Evolutionary conservation across 306 rosid species (phyloP).

Genomic region (Biancaea sappan): DNA sequence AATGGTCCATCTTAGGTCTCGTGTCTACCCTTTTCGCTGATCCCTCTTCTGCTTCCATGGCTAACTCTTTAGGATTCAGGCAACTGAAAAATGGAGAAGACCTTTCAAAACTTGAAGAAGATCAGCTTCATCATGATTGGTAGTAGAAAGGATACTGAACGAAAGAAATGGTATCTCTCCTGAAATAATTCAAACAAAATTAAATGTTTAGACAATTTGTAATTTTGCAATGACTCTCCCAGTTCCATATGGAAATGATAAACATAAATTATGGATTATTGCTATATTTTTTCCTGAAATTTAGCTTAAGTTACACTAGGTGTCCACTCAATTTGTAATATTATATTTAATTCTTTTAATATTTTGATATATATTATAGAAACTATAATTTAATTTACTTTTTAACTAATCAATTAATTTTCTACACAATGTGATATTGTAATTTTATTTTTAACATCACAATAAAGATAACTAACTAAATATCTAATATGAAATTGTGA

Average conservation of each 20-base stretch:
- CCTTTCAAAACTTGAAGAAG: slow-evolving; percentile 39
- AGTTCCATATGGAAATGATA: too few relatives aligned
- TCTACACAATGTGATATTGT: too few relatives aligned
- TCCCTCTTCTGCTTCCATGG: slow-evolving; percentile 29
- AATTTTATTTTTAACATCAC: too few relatives aligned
- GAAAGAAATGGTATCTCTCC: slow-evolving; percentile 43
- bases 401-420: too few relatives aligned
- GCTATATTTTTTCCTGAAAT: too few relatives aligned
- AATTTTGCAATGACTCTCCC: neutral
- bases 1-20: slow-evolving; percentile 21
- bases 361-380: too few relatives aligned
- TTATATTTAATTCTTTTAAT: too few relatives aligned
- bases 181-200: slow-evolving; percentile 32
- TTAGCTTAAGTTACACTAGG: too few relatives aligned
- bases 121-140: slow-evolving; percentile 42
- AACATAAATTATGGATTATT: neutral
- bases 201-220: neutral
- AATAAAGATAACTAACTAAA: too few relatives aligned
- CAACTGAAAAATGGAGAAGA: slow-evolving; percentile 18
- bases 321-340: too few relatives aligned
- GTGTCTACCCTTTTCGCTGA: slow-evolving; percentile 47
- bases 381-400: too few relatives aligned
- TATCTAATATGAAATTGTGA: too few relatives aligned
- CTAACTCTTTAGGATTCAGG: neutral
- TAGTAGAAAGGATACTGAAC: slow-evolving; percentile 35